These are phyloP conservation scores for Ailanthus altissimus DNA, from an alignment of 345 rosid species.

Conservation along the genomic window DNA sequence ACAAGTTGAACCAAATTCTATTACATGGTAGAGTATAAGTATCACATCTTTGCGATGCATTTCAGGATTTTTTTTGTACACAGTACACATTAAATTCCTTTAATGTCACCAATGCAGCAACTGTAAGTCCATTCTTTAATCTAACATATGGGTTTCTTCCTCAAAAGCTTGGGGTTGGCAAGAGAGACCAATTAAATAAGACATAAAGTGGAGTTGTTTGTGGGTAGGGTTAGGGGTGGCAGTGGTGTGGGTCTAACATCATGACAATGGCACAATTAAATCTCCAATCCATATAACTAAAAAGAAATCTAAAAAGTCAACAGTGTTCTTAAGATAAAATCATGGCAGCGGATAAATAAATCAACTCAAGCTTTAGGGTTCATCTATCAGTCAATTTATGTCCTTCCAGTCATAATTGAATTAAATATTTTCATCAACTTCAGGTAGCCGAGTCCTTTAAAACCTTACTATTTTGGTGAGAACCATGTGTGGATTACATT, in stretches of 20 bases:
- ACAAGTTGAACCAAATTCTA: conserved; percentile 3
- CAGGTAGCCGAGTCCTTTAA: not conserved
- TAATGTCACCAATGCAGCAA: not conserved
- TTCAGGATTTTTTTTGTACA: not conserved
- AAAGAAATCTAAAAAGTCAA: not conserved
- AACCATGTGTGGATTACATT: not conserved
- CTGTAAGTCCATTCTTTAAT: not conserved
- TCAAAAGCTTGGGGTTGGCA: not conserved
- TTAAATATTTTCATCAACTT: not conserved
- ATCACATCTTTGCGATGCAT: not conserved
- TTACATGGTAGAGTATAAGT: not conserved
- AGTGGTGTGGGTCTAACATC: not conserved
- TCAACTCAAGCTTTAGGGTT: not conserved
- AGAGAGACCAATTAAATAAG: not conserved
- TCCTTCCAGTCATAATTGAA: not conserved
- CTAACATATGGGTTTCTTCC: not conserved
- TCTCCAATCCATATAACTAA: not conserved
- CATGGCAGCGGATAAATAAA: not conserved
- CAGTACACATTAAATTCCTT: not conserved
- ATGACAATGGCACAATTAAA: not conserved
- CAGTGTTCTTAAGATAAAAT: not conserved
- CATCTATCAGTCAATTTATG: not conserved
- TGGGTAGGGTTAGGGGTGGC: too few relatives aligned
- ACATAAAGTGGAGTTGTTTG: not conserved
- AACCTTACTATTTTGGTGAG: too few relatives aligned